Evolutionary conservation across 768 basidiomycete species (phyloP), one percentile per base, ranked within the genome.

Genomic region (Royoungia palumana): DNA sequence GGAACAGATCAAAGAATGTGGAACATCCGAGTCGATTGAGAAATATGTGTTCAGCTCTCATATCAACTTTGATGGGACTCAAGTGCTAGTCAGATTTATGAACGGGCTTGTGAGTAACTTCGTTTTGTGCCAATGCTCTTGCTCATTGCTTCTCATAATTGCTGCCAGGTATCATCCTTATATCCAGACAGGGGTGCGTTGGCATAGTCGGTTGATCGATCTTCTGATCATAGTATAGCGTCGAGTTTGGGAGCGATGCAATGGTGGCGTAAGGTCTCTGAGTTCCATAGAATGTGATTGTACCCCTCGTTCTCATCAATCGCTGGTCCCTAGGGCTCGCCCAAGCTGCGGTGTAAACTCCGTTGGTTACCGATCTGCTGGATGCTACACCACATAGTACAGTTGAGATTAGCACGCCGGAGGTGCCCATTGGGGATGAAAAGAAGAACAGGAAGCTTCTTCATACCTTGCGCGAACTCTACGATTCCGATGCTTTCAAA

Each of bases 161-260:
- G 16, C 11, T 49, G 13, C 11, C 49, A 83, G 80, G 5, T 49
- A 76, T 12, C 82, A 84, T 62, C 78, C 80, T 0, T 61, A 80
- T 41, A 84, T 84, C 41, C 75, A 78, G 55, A 64, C 74, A n/a
- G 82, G 81, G 35, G 80, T 81, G 58, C 37, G 75, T 72, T 25
- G 24, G 8, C 25, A 6, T 46, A 30, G 20, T 14, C 24, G 34
- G 20, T 12, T 6, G 3, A 12, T 28, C 11, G 28, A 12, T 27
- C 28, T 28, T n/a, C 35, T 40, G 24, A 32, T 11, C 32, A 30
- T 44, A 81, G 78, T 79, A 79, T 57, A 80, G 72, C 6, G 62
- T 70, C 22, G 80, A 83, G 53, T 83, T 82, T 47, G 74, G 71
- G 1, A 73, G 72, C 43, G 72, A 76, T 51, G 68, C 72, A 0